Percentiles rank a stretch among this genome's conserved stretches.
Evolutionary conservation across 768 basidiomycete genomes (phyloP).

Genomic region (Neoboletus brunneissimus): DNA sequence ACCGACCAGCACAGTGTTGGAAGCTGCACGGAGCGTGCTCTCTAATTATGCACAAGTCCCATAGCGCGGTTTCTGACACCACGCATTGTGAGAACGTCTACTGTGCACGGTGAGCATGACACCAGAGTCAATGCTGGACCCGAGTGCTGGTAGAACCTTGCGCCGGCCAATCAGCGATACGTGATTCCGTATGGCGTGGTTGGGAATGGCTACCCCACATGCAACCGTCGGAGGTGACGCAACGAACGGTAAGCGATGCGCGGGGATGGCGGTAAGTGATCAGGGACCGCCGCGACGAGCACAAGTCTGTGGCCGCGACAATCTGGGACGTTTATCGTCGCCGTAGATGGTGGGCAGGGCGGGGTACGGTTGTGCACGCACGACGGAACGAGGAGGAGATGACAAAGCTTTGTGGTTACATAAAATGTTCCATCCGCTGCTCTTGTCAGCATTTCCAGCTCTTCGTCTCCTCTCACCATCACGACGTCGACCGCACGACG

Average conservation of each 20-base stretch:
- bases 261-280: background rate
- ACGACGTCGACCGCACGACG: constrained; percentile 1
- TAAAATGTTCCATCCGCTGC: constrained; percentile 30
- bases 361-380: background rate
- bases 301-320: background rate
- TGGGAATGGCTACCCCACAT: background rate
- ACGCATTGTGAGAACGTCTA: background rate
- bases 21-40: too few species aligned
- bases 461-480: constrained; percentile 36
- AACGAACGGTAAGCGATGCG: background rate
- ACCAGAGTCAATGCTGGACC: background rate
- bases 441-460: constrained; percentile 35
- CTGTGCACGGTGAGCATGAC: background rate
- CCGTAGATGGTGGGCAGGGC: background rate
- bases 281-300: background rate
- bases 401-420: constrained; percentile 37
- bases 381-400: constrained; percentile 17
- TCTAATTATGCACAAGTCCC: background rate
- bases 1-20: background rate
- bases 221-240: background rate
- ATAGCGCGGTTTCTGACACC: background rate
- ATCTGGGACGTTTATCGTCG: background rate
- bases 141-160: background rate
- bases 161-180: background rate
- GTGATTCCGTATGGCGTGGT: background rate